Conservation (phyloP, 176 grass and related monocot genomes). For the Hordeum vulgare region MorexV3_pseudomolecules_assembly NC_058523.1:381502863-381503362, state of each 20-base stretch:
- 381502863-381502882: neutral
- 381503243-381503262: constrained; percentile 31
- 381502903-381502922: neutral
- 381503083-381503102: neutral
- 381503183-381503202: constrained; percentile 42
- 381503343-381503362: constrained; percentile 74
- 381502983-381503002: constrained; percentile 25
- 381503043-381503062: neutral
- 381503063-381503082: neutral
- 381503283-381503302: constrained; percentile 71
- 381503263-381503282: constrained; percentile 54
- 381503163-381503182: constrained; percentile 29
- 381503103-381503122: constrained; percentile 70
- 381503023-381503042: constrained; percentile 47
- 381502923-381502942: neutral
- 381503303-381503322: constrained; percentile 44
- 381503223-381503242: constrained; percentile 84
- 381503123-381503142: constrained; percentile 62
- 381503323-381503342: constrained; percentile 59
- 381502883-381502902: neutral
- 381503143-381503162: neutral
- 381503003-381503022: constrained; percentile 60
- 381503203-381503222: constrained; percentile 88
- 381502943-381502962: neutral
- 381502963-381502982: constrained; percentile 24